Evolutionary conservation across 352 stramenopile genomes (phyloP).

Genomic region (Phytophthora niederhauseri): DNA sequence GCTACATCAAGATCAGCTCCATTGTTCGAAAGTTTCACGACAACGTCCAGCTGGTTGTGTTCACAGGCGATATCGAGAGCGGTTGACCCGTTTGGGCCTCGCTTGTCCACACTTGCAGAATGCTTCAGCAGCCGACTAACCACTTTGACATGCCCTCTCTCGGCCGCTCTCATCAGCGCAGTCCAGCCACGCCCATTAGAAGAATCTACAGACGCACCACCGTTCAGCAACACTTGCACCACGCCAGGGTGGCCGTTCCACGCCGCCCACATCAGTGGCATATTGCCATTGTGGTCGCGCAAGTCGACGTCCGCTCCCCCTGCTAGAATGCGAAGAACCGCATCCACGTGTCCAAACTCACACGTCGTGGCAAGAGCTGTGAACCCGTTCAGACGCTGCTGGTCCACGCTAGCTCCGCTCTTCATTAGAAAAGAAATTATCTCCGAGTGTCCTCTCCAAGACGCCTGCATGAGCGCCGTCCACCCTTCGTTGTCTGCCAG

Average conservation of each 20-base stretch:
- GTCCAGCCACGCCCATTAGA: neutral
- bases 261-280: neutral
- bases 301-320: neutral
- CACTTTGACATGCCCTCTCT: neutral
- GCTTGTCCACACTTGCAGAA: neutral
- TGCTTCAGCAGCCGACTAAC: neutral
- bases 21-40: neutral
- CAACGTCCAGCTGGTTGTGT: neutral
- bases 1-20: neutral
- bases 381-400: neutral
- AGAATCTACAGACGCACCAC: neutral
- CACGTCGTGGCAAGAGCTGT: neutral
- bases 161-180: slow-evolving; percentile 1
- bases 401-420: neutral
- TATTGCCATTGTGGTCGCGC: neutral
- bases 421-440: neutral
- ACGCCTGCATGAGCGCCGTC: neutral
- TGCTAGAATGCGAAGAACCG: neutral
- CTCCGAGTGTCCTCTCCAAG: neutral
- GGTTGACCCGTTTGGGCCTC: neutral
- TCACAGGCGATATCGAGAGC: slow-evolving; percentile 9
- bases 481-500: no score
- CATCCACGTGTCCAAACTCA: neutral
- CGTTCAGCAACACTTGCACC: neutral
- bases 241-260: neutral